A percentile compares a stretch with the other conserved stretches of the same genome.
phyloP scores from a whole-genome alignment of 2,329 filamentous ascomycete genomes.

The Tricladium varicosporioides region DNA sequence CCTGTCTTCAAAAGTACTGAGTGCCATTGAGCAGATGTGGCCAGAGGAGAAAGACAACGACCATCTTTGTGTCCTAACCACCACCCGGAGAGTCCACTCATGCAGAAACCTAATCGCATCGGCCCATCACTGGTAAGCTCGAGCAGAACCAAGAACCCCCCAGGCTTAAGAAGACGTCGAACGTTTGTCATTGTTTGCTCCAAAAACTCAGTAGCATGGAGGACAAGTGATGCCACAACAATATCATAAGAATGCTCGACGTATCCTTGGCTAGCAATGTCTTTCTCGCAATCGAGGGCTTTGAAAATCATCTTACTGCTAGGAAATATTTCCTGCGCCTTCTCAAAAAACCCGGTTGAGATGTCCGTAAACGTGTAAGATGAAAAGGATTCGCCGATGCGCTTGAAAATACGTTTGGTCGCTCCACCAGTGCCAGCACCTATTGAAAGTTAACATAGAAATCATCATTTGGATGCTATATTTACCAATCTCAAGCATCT shows the following conservation, averaged over 20 bases:
- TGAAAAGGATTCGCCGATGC: slow-evolving; percentile 32
- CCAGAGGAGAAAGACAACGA: slow-evolving; percentile 5
- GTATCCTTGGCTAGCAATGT: slow-evolving; percentile 21
- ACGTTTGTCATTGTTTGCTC: slow-evolving; percentile 28
- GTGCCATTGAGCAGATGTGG: slow-evolving; percentile 22
- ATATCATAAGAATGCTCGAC: slow-evolving; percentile 18
- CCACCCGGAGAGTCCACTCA: slow-evolving; percentile 34
- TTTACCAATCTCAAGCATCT: slow-evolving; percentile 36
- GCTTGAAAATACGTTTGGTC: slow-evolving; percentile 37
- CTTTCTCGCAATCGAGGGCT: slow-evolving; percentile 25
- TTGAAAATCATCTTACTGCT: slow-evolving; percentile 28
- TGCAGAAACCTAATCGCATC: slow-evolving; percentile 27
- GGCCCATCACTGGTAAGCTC: slow-evolving; percentile 30
- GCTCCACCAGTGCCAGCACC: slow-evolving; percentile 35
- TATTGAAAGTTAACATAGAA: background rate
- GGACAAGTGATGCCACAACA: slow-evolving; percentile 24
- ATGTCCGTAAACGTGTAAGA: slow-evolving; percentile 48
- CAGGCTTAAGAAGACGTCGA: slow-evolving; percentile 32
- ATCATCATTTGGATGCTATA: no score
- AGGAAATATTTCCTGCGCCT: slow-evolving; percentile 30
- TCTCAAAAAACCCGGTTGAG: slow-evolving; percentile 40
- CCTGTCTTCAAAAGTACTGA: slow-evolving; percentile 23
- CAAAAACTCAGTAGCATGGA: slow-evolving; percentile 28
- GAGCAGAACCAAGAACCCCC: slow-evolving; percentile 30
- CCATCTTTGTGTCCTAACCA: slow-evolving; percentile 32